Evolutionary conservation across 208 protist genomes (phyloP), one percentile per base, ranked within the genome.

Genomic region (Wallacemonas sp.): DNA sequence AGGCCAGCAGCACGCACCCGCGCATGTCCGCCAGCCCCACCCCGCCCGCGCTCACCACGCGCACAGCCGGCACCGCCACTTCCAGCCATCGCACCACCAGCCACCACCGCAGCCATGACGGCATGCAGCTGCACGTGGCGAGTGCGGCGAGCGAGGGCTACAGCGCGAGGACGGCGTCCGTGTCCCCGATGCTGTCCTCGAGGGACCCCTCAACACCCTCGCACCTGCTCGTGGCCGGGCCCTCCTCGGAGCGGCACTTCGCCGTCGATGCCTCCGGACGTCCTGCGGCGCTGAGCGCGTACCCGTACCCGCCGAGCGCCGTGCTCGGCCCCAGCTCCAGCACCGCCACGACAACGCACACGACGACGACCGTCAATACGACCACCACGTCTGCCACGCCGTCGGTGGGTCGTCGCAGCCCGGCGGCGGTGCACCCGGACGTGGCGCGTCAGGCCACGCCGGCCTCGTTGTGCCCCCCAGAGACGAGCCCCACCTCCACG

Each of bases 401-500:
- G 20, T 49, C 44, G 10, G 7, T 23, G 10, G 44, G 44, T 49
- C 44, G 44, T 16, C 12, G 44, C 10, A 49, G 44, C 44, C 44
- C 44, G 7, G 44, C 44, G 14, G 36, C 36, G 36, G 36, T 14
- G 14, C 36, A 41, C 36, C 36, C 36, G 14, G 36, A 41, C 36
- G 10, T 16, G 7, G 36, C 36, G 10, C 10, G 7, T 7, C 36
- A 41, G 36, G 36, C 36, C 10, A 14, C 36, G 36, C 7, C 36
- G 36, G 49, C 20, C 49, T 57, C 25, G 7, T 22, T 22, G n/a
- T 57, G 29, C 28, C 49, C 49, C 20, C 49, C 49, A 22, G 28
- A 57, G 25, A n/a, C 49, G 49, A 57, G 49, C 49, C 49, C 49
- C 4, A 57, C 49, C 25, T 36, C 44, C 44, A 49, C 44, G 18